Conservation (phyloP, 1,139 yeast species). For the Pichia terricola region DNA sequence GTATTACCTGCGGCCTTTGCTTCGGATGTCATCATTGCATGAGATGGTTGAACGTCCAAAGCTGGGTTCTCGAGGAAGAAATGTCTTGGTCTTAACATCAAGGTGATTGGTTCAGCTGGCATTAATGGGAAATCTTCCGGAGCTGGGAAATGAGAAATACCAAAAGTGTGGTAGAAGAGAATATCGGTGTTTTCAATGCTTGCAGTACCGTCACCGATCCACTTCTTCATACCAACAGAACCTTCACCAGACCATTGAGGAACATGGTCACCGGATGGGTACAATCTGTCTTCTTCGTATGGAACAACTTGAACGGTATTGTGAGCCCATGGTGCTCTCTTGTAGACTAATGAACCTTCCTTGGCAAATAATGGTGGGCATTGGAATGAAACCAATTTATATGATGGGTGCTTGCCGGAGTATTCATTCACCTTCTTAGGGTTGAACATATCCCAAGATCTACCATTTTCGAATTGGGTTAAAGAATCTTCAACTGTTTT, state of each 20-base stretch:
- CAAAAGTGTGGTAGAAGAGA: conserved; percentile 70
- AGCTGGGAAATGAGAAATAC: conserved; percentile 78
- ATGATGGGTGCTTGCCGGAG: conserved; percentile 68
- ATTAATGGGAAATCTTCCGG: conserved; percentile 86
- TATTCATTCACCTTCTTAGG: conserved; percentile 56
- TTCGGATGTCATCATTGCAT: conserved; percentile 52
- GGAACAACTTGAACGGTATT: conserved; percentile 62
- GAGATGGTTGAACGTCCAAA: conserved; percentile 63
- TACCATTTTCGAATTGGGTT: conserved; percentile 53
- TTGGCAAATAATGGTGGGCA: conserved; percentile 66
- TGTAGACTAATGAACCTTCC: conserved; percentile 63
- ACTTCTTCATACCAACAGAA: conserved; percentile 56
- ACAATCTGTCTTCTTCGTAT: conserved; percentile 55
- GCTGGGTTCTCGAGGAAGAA: conserved; percentile 71
- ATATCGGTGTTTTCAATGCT: conserved; percentile 60
- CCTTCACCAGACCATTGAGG: conserved; percentile 78
- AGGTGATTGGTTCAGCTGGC: conserved; percentile 76
- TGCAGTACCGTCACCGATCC: conserved; percentile 63
- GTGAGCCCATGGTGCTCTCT: conserved; percentile 78
- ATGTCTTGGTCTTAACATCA: conserved; percentile 70
- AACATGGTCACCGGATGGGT: conserved; percentile 75
- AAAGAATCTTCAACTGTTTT: conserved; percentile 61
- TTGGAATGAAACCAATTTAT: conserved; percentile 70
- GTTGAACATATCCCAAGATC: conserved; percentile 76
- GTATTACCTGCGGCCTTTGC: conserved; percentile 31